Conservation (phyloP, 2,329 filamentous ascomycete species). For the Coniochaeta sp. region DNA sequence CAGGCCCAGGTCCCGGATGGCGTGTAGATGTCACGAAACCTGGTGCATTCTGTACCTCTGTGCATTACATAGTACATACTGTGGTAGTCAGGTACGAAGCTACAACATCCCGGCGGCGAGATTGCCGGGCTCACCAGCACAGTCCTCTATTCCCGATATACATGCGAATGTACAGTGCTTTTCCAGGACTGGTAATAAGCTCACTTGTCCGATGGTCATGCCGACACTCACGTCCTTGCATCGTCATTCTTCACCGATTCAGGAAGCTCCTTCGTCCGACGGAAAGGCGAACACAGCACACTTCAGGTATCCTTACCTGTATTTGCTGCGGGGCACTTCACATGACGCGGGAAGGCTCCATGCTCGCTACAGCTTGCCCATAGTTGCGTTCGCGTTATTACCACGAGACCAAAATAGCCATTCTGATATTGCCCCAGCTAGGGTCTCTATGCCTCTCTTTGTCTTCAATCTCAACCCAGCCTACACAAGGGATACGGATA, state of each 20-base stretch:
- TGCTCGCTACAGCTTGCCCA: neutral
- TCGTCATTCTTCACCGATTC: neutral
- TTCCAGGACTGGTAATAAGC: neutral
- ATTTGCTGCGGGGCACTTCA: neutral
- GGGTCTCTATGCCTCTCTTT: neutral
- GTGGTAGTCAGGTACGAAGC: neutral
- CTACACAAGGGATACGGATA: too few species aligned
- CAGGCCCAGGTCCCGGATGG: neutral
- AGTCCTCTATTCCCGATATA: neutral
- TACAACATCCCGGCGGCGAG: neutral
- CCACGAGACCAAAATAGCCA: neutral
- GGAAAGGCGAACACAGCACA: neutral
- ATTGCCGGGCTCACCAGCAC: neutral
- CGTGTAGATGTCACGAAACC: neutral
- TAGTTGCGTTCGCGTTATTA: neutral
- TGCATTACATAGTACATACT: too few species aligned
- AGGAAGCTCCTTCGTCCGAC: neutral
- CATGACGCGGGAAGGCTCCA: neutral
- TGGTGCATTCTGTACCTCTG: neutral
- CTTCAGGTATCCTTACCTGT: neutral
- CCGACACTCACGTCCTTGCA: neutral
- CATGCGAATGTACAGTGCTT: neutral
- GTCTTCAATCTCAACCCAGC: neutral
- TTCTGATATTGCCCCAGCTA: neutral
- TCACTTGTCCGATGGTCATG: neutral